These are phyloP conservation scores for Aspergillus funiculosus DNA, from an alignment of 495 filamentous ascomycete species.

Conservation along the genomic window DNA sequence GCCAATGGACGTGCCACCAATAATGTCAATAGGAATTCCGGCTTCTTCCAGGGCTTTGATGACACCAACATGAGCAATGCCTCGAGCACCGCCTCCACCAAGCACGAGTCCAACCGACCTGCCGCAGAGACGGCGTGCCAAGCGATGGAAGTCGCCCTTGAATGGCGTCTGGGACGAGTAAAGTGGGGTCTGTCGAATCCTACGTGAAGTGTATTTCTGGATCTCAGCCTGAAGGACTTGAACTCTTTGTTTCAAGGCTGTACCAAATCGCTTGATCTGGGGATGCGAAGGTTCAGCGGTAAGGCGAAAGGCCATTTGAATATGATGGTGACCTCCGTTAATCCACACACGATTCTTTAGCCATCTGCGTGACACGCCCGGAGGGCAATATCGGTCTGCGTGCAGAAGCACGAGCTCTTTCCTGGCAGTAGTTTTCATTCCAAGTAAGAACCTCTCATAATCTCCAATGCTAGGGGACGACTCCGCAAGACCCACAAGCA, in stretches of 20 bases:
- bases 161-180: conserved; percentile 89
- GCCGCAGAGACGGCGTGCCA: conserved; percentile 85
- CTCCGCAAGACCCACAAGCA: conserved; percentile 88
- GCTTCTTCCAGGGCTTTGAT: conserved; percentile 94
- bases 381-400: conserved; percentile 77
- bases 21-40: conserved; percentile 91
- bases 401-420: conserved; percentile 95
- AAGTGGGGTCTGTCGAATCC: conserved; percentile 76
- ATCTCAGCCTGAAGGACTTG: conserved; percentile 95
- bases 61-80: conserved; percentile 85
- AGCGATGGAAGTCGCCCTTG: conserved; percentile 92
- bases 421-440: conserved; percentile 93
- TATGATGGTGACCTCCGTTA: conserved; percentile 96
- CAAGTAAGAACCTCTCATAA: conserved; percentile 90
- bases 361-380: conserved; percentile 82
- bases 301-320: conserved; percentile 90
- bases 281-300: conserved; percentile 71
- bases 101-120: conserved; percentile 93
- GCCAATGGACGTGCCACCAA: conserved; percentile 97
- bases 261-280: conserved; percentile 69
- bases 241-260: conserved; percentile 85
- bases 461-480: conserved; percentile 85
- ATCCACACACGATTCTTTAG: conserved; percentile 93
- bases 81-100: conserved; percentile 87
- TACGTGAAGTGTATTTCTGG: conserved; percentile 89